These are phyloP conservation scores for Sarcomyxa edulis DNA, from an alignment of 768 basidiomycete genomes.

Conservation along the genomic window DNA sequence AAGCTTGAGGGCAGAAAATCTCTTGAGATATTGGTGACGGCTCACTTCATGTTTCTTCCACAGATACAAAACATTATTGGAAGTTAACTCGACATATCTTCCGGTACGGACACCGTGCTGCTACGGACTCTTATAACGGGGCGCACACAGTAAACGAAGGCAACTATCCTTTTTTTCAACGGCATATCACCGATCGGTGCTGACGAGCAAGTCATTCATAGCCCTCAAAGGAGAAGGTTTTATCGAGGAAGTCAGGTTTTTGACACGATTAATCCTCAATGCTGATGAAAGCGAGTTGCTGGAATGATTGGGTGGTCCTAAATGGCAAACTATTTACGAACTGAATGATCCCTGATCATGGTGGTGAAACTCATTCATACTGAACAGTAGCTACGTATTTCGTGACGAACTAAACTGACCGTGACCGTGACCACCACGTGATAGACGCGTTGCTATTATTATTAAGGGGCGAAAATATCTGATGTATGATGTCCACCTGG, in stretches of 20 bases:
- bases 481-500: no score
- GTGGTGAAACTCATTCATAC: no score
- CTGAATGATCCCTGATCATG: no score
- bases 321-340: no score
- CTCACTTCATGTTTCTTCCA: not conserved
- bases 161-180: conserved; percentile 13
- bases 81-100: conserved; percentile 33
- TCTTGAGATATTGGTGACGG: conserved; percentile 3
- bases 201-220: no score
- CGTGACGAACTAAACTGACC: no score
- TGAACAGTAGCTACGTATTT: no score
- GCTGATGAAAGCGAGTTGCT: conserved; percentile 26
- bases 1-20: no score
- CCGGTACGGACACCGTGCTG: conserved; percentile 36
- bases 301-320: no score
- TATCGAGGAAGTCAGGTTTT: conserved; percentile 37
- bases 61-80: conserved; percentile 34
- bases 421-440: no score
- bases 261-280: conserved; percentile 38
- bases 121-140: conserved; percentile 13
- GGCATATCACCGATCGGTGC: not conserved
- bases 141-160: conserved; percentile 54
- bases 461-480: no score
- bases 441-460: no score
- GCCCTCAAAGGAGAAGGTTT: conserved; percentile 28